Conservation (phyloP, 768 basidiomycete species). For the Mrakia blollopis region DNA sequence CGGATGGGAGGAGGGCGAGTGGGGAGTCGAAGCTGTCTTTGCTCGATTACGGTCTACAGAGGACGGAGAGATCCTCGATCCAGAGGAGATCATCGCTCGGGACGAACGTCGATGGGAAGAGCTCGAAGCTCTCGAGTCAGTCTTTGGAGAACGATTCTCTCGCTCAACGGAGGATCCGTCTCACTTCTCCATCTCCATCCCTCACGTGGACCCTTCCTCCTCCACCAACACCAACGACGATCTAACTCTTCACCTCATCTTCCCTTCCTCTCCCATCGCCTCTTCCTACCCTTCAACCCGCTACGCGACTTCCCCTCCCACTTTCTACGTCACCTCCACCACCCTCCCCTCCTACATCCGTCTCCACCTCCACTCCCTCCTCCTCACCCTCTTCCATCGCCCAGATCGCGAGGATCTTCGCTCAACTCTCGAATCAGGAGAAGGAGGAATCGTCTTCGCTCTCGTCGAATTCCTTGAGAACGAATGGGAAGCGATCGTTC, state of each 20-base stretch:
- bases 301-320: constrained; percentile 50
- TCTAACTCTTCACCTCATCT: constrained; percentile 62
- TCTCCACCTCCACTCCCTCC: constrained; percentile 66
- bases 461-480: constrained; percentile 61
- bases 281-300: constrained; percentile 50
- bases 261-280: constrained; percentile 46
- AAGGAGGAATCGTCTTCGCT: constrained; percentile 64
- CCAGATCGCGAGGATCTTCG: constrained; percentile 47
- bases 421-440: constrained; percentile 57
- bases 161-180: constrained; percentile 37
- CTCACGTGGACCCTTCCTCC: constrained; percentile 43
- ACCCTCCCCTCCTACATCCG: constrained; percentile 73
- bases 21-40: constrained; percentile 38
- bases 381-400: constrained; percentile 57
- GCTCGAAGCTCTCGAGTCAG: constrained; percentile 43
- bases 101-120: constrained; percentile 44
- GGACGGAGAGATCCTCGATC: constrained; percentile 34
- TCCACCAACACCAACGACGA: constrained; percentile 16
- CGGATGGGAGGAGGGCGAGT: constrained; percentile 42
- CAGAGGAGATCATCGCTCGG: constrained; percentile 37
- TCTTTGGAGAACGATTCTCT: constrained; percentile 42
- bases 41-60: constrained; percentile 26
- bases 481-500: constrained; percentile 59
- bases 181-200: constrained; percentile 55
- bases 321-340: constrained; percentile 69